phyloP scores from a whole-genome alignment of 164 flowering plant species.

The Malania oleifera region DNA sequence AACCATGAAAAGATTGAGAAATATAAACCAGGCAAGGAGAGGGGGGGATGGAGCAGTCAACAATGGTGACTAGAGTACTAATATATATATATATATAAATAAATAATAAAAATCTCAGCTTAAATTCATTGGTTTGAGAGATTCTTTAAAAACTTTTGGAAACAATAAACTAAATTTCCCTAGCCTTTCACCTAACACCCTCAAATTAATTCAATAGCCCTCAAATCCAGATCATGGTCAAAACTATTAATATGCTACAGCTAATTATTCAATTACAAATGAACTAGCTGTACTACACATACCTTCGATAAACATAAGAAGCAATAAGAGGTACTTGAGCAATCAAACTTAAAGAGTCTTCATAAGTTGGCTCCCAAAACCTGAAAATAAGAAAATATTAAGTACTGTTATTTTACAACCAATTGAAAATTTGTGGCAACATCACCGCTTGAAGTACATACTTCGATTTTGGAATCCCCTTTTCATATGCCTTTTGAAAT shows the following conservation, averaged over 20 bases:
- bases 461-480: constrained; percentile 87
- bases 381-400: constrained; percentile 29
- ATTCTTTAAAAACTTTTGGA: neutral
- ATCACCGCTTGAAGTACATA: constrained; percentile 21
- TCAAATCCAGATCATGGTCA: neutral
- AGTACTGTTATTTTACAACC: neutral
- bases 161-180: neutral
- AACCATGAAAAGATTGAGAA: no score
- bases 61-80: no score
- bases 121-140: neutral
- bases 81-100: no score
- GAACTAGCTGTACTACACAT: constrained; percentile 10
- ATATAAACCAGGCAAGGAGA: no score
- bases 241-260: neutral
- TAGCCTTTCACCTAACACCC: neutral
- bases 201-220: neutral
- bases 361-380: constrained; percentile 96
- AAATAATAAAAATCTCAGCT: neutral
- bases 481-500: constrained; percentile 96
- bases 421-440: neutral
- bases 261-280: neutral
- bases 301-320: constrained; percentile 90
- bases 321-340: constrained; percentile 90
- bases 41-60: no score
- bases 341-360: constrained; percentile 84